phyloP scores from a whole-genome alignment of 805 yeast species.

The Nakazawaea wickerhamii region DNA sequence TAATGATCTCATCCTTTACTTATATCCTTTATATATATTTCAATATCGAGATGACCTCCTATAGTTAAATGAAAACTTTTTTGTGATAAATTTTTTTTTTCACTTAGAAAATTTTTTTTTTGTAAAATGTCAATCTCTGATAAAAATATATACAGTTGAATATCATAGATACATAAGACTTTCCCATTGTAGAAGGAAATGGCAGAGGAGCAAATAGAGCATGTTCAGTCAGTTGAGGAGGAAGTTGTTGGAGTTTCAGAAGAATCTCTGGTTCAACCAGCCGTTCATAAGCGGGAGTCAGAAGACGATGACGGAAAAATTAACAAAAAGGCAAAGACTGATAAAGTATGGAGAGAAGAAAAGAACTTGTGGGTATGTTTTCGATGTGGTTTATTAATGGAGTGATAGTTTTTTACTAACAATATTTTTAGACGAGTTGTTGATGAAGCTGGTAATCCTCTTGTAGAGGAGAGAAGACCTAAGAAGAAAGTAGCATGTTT shows the following conservation, averaged over 20 bases:
- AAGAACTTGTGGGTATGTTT: slow-evolving; percentile 57
- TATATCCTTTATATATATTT: background rate
- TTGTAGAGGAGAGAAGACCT: slow-evolving; percentile 61
- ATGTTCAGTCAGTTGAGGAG: slow-evolving; percentile 4
- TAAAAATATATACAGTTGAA: too few relatives aligned
- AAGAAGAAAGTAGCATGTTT: slow-evolving; percentile 86
- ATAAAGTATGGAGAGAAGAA: slow-evolving; percentile 16
- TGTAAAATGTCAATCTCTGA: too few relatives aligned
- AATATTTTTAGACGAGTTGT: slow-evolving; percentile 38
- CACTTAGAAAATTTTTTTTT: background rate
- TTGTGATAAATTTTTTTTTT: background rate
- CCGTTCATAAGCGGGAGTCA: slow-evolving; percentile 12
- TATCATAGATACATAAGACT: too few relatives aligned
- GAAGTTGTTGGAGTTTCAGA: background rate
- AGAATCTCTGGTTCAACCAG: slow-evolving; percentile 12
- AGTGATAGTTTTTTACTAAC: too few relatives aligned
- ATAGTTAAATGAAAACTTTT: background rate
- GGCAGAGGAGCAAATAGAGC: background rate
- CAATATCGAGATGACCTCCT: background rate
- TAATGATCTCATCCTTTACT: slow-evolving; percentile 70
- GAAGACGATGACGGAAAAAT: slow-evolving; percentile 5
- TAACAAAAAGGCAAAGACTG: slow-evolving; percentile 14
- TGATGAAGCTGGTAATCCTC: slow-evolving; percentile 61
- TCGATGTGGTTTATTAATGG: too few relatives aligned
- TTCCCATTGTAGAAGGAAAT: background rate